A percentile compares a stretch with the other conserved stretches of the same genome.
Conservation (phyloP, 805 yeast species). For the Komagataella pseudopastoris region DNA sequence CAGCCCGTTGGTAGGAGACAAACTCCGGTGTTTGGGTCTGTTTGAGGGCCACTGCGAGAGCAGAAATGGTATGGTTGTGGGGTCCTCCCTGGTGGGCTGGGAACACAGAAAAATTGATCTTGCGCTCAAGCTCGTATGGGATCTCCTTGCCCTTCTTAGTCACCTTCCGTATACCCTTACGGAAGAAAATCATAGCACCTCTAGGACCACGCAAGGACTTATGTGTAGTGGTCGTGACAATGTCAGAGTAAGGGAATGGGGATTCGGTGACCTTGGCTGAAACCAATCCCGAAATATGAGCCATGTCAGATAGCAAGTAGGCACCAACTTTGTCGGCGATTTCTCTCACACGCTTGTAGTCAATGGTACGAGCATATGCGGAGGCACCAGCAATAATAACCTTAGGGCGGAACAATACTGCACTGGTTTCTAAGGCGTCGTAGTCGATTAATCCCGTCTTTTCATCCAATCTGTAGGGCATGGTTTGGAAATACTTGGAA, state of each 20-base stretch:
- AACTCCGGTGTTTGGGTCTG: conserved; percentile 87
- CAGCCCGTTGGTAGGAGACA: conserved; percentile 72
- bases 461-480: conserved; percentile 89
- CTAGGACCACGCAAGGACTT: conserved; percentile 98
- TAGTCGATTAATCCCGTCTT: conserved; percentile 87
- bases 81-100: conserved; percentile 99
- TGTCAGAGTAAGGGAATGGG: conserved; percentile 88
- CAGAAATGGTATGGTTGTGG: conserved; percentile 95
- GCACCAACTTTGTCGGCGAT: conserved; percentile 93
- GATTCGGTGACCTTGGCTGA: conserved; percentile 91
- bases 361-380: conserved; percentile 85
- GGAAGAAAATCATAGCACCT: conserved; percentile 95
- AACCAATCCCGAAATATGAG: conserved; percentile 91
- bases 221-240: conserved; percentile 96
- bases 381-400: conserved; percentile 94
- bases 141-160: conserved; percentile 80
- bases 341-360: conserved; percentile 79
- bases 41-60: conserved; percentile 87
- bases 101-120: conserved; percentile 93
- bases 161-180: conserved; percentile 82
- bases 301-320: conserved; percentile 88
- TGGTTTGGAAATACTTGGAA: conserved; percentile 90
- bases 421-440: conserved; percentile 72
- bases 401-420: conserved; percentile 85
- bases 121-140: conserved; percentile 76